phyloP scores from a whole-genome alignment of 2,329 filamentous ascomycete species.

The Tolypocladium paradoxum region DNA sequence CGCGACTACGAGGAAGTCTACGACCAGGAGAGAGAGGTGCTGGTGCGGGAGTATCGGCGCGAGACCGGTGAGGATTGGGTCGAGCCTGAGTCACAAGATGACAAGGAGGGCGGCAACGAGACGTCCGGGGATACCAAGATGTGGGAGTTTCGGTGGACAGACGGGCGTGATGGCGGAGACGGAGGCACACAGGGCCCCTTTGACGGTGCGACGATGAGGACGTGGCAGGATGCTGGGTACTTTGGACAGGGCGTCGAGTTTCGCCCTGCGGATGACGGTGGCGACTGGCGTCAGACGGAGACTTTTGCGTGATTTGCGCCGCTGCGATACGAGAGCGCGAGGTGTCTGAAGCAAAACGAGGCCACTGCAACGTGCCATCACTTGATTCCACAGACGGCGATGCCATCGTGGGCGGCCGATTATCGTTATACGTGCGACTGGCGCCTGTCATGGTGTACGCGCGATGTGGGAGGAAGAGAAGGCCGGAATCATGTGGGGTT shows the following conservation, averaged over 20 bases:
- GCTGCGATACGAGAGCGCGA: neutral
- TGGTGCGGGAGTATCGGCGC: slow-evolving; percentile 71
- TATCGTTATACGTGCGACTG: neutral
- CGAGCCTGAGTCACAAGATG: slow-evolving; percentile 26
- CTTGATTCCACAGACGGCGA: neutral
- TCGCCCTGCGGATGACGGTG: slow-evolving; percentile 43
- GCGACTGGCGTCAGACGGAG: slow-evolving; percentile 39
- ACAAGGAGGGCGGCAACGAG: slow-evolving; percentile 7
- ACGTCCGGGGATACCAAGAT: slow-evolving; percentile 11
- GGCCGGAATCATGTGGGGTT: too few species aligned
- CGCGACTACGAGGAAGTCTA: slow-evolving; percentile 86
- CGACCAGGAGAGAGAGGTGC: slow-evolving; percentile 71
- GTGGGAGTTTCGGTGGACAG: slow-evolving; percentile 92
- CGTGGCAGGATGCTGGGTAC: slow-evolving; percentile 86
- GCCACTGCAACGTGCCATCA: too few species aligned
- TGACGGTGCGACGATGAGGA: slow-evolving; percentile 73
- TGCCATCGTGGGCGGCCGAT: neutral
- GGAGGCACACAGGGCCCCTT: slow-evolving; percentile 77
- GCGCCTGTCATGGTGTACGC: neutral
- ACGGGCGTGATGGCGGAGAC: slow-evolving; percentile 70
- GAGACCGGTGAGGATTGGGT: slow-evolving; percentile 84
- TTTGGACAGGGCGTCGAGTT: slow-evolving; percentile 87
- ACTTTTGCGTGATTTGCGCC: slow-evolving; percentile 34
- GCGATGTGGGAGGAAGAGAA: neutral
- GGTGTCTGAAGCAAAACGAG: too few species aligned